Percentiles rank a stretch among this genome's conserved stretches.
Conservation (phyloP, 306 rosid genomes). For the Comarum palustre region DNA sequence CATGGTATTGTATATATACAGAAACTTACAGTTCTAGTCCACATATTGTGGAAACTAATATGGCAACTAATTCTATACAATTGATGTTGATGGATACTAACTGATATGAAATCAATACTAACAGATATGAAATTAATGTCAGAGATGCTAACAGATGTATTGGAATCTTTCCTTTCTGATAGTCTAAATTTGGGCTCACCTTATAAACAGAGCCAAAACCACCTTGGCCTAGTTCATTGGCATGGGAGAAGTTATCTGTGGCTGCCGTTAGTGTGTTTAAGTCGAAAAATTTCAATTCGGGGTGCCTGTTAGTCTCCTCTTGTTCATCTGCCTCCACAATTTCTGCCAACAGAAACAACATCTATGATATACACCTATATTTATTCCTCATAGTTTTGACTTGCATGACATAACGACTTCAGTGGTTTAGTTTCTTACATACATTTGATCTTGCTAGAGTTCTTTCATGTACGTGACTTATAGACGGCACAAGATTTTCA, state of each 20-base stretch:
- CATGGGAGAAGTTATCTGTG: slow-evolving; percentile 6
- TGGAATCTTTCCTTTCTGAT: too few relatives aligned
- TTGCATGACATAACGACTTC: neutral
- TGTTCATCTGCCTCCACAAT: neutral
- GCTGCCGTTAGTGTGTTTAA: slow-evolving; percentile 14
- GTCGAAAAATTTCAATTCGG: slow-evolving; percentile 3
- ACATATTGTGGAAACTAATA: too few relatives aligned
- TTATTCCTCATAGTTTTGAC: neutral
- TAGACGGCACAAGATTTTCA: neutral
- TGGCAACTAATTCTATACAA: too few relatives aligned
- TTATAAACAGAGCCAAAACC: slow-evolving; percentile 26
- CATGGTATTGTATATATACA: too few relatives aligned
- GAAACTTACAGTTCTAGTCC: too few relatives aligned
- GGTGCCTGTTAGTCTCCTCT: slow-evolving; percentile 11
- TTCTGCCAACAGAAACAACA: neutral
- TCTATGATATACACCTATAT: neutral
- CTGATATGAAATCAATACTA: too few relatives aligned
- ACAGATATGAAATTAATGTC: too few relatives aligned
- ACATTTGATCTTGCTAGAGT: neutral
- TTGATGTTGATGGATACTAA: too few relatives aligned
- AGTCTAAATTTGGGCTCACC: neutral
- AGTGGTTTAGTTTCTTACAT: neutral
- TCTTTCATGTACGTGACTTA: neutral
- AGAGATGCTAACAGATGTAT: too few relatives aligned
- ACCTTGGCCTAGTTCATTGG: slow-evolving; percentile 17